Conservation (phyloP, 1,284 basidiomycete genomes). For the Flammula alnicola region DNA sequence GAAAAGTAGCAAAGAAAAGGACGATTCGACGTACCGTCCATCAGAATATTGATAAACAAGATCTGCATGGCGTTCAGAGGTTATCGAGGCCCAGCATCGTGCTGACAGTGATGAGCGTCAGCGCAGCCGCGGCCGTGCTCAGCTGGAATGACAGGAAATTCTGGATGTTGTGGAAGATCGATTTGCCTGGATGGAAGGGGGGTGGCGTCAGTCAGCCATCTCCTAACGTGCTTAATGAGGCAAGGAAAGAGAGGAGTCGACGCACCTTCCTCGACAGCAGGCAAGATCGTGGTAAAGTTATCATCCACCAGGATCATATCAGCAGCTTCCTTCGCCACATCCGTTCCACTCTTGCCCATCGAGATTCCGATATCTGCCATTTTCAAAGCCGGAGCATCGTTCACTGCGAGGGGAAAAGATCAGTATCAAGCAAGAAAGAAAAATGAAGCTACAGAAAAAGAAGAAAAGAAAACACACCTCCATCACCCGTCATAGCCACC, state of each 20-base stretch:
- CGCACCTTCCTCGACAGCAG: conserved; percentile 93
- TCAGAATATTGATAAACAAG: conserved; percentile 97
- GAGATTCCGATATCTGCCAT: conserved; percentile 98
- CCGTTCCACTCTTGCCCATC: conserved; percentile 97
- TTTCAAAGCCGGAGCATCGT: conserved; percentile 96
- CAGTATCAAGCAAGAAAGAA: conserved; percentile 8
- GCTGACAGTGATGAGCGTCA: conserved; percentile 93
- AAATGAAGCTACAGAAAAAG: conserved; percentile 4
- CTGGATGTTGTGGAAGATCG: conserved; percentile 98
- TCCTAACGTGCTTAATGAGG: background rate
- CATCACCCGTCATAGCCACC: conserved; percentile 98
- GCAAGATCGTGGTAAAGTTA: conserved; percentile 93
- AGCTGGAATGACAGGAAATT: conserved; percentile 98
- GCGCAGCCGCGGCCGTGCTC: conserved; percentile 92
- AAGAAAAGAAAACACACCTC: conserved; percentile 44
- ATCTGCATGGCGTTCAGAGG: conserved; percentile 99
- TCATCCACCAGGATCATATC: conserved; percentile 98
- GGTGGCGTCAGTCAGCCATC: background rate
- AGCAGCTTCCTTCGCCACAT: conserved; percentile 98
- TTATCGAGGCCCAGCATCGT: conserved; percentile 89
- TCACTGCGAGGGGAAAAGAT: conserved; percentile 57
- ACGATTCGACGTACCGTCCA: conserved; percentile 84
- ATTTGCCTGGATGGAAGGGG: conserved; percentile 77
- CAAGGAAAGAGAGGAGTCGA: conserved; percentile 12
- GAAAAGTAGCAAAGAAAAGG: background rate